Conservation (phyloP, 768 basidiomycete genomes). For the Cyathus striatus region DNA sequence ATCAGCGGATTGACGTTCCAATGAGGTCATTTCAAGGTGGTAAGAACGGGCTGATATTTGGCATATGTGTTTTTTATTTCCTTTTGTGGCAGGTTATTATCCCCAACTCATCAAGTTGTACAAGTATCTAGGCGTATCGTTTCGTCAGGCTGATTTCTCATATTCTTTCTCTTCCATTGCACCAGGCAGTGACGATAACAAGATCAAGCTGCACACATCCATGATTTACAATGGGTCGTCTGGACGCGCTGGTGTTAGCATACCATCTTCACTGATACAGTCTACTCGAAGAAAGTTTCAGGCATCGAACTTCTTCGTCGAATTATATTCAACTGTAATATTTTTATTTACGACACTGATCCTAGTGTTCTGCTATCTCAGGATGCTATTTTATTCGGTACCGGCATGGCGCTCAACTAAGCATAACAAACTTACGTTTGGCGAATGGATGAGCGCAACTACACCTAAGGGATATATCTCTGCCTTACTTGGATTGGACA, state of each 20-base stretch:
- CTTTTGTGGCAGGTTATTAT: constrained; percentile 55
- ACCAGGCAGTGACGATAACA: constrained; percentile 13
- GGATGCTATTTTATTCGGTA: constrained; percentile 34
- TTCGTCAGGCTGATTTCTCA: constrained; percentile 54
- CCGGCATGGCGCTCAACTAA: constrained; percentile 32
- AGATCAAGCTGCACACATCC: constrained; percentile 33
- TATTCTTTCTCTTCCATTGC: constrained; percentile 65
- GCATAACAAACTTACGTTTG: constrained; percentile 34
- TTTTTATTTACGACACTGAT: constrained; percentile 39
- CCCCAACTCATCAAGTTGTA: constrained; percentile 66
- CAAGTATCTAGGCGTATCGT: constrained; percentile 50
- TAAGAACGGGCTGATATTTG: too few species aligned
- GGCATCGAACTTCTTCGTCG: too few species aligned
- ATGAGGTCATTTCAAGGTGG: constrained; percentile 83
- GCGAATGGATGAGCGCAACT: constrained; percentile 39
- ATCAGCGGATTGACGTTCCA: constrained; percentile 68
- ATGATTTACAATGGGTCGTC: constrained; percentile 66
- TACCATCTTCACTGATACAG: constrained; percentile 40
- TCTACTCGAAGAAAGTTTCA: too few species aligned
- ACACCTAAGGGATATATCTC: constrained; percentile 36
- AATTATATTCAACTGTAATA: constrained; percentile 23
- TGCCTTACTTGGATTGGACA: constrained; percentile 40
- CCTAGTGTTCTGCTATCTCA: constrained; percentile 40
- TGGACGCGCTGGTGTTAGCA: constrained; percentile 45
- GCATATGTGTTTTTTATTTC: neutral